phyloP scores from a whole-genome alignment of 1,284 basidiomycete species.

The Cutaneotrichosporon cyanovorans region DNA sequence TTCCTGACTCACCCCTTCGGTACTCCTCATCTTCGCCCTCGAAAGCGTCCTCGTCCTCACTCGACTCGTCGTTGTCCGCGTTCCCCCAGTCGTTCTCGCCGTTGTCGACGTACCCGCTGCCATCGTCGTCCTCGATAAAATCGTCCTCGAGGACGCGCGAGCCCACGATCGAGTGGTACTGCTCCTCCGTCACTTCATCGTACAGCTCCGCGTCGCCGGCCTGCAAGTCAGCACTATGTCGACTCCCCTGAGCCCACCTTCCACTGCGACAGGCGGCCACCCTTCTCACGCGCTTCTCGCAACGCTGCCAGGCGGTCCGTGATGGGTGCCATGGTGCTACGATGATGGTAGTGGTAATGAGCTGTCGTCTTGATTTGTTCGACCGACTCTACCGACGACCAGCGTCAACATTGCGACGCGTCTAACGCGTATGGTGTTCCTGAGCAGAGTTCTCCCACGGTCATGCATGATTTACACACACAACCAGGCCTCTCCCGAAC shows the following conservation, averaged over 20 bases:
- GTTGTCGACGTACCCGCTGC: constrained; percentile 87
- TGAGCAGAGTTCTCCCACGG: no score
- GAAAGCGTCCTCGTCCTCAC: constrained; percentile 44
- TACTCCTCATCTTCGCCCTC: constrained; percentile 46
- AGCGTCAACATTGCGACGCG: constrained; percentile 2
- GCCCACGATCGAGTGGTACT: constrained; percentile 79
- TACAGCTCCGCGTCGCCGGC: constrained; percentile 67
- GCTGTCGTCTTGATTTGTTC: constrained; percentile 1
- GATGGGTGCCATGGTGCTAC: constrained; percentile 8
- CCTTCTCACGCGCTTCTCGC: constrained; percentile 46
- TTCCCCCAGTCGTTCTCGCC: constrained; percentile 88
- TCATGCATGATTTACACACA: no score
- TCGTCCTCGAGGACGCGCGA: constrained; percentile 82
- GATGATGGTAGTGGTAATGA: no score
- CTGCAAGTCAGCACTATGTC: constrained; percentile 16
- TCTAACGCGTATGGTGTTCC: constrained; percentile 6
- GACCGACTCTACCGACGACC: constrained; percentile 2
- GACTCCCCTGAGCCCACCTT: constrained; percentile 47
- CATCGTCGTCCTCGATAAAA: constrained; percentile 88
- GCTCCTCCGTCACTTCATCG: constrained; percentile 85
- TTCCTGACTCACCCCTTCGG: constrained; percentile 26
- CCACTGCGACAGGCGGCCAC: constrained; percentile 47
- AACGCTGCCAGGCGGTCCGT: constrained; percentile 44
- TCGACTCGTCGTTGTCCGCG: constrained; percentile 44
- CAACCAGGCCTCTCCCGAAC: no score